A percentile compares a stretch with the other conserved stretches of the same genome.
Evolutionary conservation across 108 stramenopile genomes (phyloP).

Genomic region (Nitzschia putrida): DNA sequence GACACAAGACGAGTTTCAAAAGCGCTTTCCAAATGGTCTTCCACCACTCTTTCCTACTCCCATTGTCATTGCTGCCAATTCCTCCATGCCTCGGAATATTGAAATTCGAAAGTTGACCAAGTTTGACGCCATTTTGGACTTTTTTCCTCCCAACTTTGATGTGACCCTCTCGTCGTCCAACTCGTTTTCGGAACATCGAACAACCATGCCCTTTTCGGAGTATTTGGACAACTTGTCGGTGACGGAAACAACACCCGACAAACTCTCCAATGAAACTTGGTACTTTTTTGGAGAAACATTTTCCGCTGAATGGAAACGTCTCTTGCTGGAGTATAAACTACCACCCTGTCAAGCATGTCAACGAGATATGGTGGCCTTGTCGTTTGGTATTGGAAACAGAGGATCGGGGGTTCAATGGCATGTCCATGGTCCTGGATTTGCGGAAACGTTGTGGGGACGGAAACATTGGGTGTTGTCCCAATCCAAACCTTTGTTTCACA

Average conservation of each 20-base stretch:
- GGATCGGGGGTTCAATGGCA: constrained; percentile 90
- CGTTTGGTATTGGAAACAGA: constrained; percentile 82
- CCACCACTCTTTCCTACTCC: constrained; percentile 62
- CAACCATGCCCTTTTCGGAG: constrained; percentile 51
- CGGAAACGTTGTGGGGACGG: constrained; percentile 69
- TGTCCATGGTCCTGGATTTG: constrained; percentile 78
- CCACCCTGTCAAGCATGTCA: constrained; percentile 76
- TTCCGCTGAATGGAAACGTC: constrained; percentile 61
- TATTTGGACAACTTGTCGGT: constrained; percentile 61
- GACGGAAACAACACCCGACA: constrained; percentile 53
- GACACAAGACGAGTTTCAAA: constrained; percentile 35
- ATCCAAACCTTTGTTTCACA: constrained; percentile 56
- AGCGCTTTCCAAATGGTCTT: constrained; percentile 35
- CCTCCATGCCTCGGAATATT: constrained; percentile 33
- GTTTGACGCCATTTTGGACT: constrained; percentile 42
- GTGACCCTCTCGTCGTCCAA: constrained; percentile 81
- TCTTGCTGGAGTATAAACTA: constrained; percentile 52
- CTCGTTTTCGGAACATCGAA: constrained; percentile 76
- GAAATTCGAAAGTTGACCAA: constrained; percentile 52
- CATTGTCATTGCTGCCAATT: constrained; percentile 48
- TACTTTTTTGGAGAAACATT: constrained; percentile 88
- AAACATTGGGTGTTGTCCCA: constrained; percentile 79
- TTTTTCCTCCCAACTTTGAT: constrained; percentile 60
- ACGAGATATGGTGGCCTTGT: constrained; percentile 49
- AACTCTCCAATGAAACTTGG: constrained; percentile 80